These are phyloP conservation scores for Fonsecaea multimorphosa DNA, from an alignment of 2,329 filamentous ascomycete species.

Conservation along the genomic window DNA sequence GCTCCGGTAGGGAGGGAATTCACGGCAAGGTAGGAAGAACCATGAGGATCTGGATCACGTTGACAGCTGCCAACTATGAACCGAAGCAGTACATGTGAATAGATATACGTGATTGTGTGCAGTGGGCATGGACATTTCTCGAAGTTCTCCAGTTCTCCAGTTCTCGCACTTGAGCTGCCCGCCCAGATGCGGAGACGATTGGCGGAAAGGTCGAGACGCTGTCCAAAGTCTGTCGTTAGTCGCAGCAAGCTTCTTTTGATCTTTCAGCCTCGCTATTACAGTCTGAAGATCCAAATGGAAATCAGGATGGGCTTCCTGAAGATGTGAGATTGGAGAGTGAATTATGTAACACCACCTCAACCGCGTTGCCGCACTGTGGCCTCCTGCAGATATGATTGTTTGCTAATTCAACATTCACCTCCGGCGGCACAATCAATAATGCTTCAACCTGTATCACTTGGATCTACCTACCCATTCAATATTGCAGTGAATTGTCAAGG, in stretches of 20 bases:
- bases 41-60: too few species aligned
- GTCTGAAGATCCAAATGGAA: background rate
- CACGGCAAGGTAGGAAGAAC: too few species aligned
- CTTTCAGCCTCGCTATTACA: background rate
- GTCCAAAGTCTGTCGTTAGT: background rate
- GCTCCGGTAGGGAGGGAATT: background rate
- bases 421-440: conserved; percentile 6
- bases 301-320: background rate
- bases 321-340: background rate
- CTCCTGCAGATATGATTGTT: background rate
- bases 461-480: background rate
- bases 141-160: background rate
- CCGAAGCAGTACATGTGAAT: background rate
- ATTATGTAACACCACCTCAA: background rate
- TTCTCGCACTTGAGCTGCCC: background rate
- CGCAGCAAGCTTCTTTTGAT: background rate
- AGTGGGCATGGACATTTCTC: background rate
- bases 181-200: background rate
- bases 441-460: background rate
- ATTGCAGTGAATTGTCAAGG: background rate
- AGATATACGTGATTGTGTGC: background rate
- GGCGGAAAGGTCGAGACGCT: background rate
- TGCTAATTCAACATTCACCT: background rate
- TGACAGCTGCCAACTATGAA: too few species aligned
- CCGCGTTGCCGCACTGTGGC: background rate